A percentile compares a stretch with the other conserved stretches of the same genome.
Conservation (phyloP, 164 flowering plant genomes). For the Cinnamomum micranthum region DNA sequence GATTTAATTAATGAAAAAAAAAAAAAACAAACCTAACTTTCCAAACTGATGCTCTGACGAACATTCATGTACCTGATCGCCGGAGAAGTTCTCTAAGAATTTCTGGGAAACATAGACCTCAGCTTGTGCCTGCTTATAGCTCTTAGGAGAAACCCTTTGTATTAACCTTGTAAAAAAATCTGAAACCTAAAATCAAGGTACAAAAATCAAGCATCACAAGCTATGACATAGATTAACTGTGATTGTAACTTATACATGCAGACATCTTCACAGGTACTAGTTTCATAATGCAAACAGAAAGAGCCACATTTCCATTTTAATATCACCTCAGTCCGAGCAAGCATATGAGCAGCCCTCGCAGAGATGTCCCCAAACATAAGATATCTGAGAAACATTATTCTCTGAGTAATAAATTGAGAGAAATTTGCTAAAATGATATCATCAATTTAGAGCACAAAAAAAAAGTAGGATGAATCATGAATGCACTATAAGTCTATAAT, state of each 20-base stretch:
- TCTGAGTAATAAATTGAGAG: background rate
- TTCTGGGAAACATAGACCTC: constrained; percentile 85
- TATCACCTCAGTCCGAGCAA: constrained; percentile 71
- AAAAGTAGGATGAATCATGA: background rate
- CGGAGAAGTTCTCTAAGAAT: constrained; percentile 87
- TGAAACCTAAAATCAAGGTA: constrained; percentile 52
- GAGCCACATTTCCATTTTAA: background rate
- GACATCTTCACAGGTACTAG: background rate
- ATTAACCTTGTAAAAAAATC: constrained; percentile 79
- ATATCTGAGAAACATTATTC: constrained; percentile 50
- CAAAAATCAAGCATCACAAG: constrained; percentile 5
- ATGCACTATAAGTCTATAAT: too few species aligned
- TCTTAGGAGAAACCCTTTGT: constrained; percentile 96
- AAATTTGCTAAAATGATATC: background rate
- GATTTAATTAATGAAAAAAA: too few species aligned
- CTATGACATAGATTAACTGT: background rate
- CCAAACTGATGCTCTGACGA: background rate
- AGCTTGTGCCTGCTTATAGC: constrained; percentile 84
- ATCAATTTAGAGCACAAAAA: background rate
- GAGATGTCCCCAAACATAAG: constrained; percentile 85
- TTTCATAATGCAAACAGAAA: background rate
- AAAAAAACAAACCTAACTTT: too few species aligned
- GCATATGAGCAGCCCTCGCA: constrained; percentile 79
- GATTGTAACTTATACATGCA: background rate
- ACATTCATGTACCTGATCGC: constrained; percentile 75